These are phyloP conservation scores for Coemansia sp. DNA, from an alignment of 192 early-diverging fungal genomes.

Conservation along the genomic window DNA sequence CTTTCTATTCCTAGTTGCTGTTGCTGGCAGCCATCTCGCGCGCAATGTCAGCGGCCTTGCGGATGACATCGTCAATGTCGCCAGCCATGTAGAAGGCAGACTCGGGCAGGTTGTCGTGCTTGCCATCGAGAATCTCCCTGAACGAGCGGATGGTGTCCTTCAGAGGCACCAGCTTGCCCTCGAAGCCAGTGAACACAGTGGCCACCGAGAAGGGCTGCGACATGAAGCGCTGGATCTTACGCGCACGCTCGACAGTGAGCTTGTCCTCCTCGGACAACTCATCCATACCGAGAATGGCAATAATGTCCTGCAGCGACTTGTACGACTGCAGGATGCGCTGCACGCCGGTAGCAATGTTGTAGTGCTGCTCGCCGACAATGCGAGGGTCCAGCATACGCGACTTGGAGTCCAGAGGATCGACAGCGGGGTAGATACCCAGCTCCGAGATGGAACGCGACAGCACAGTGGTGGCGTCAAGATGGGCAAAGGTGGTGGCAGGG, in stretches of 20 bases:
- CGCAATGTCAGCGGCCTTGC: slow-evolving; percentile 84
- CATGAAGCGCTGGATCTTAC: slow-evolving; percentile 99
- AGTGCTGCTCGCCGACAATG: slow-evolving; percentile 94
- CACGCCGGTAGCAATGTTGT: slow-evolving; percentile 87
- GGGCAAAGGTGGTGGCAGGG: slow-evolving; percentile 97
- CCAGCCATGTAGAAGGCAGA: slow-evolving; percentile 98
- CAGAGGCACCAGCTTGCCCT: slow-evolving; percentile 86
- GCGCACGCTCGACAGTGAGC: slow-evolving; percentile 96
- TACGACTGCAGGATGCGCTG: slow-evolving; percentile 98
- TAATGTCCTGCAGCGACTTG: slow-evolving; percentile 99
- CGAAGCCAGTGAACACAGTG: slow-evolving; percentile 96
- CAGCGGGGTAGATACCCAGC: slow-evolving; percentile 99
- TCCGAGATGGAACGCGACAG: slow-evolving; percentile 98
- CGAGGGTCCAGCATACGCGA: slow-evolving; percentile 97
- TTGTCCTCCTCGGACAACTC: slow-evolving; percentile 99
- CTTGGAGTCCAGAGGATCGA: slow-evolving; percentile 98
- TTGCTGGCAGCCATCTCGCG: slow-evolving; percentile 60
- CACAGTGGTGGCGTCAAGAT: slow-evolving; percentile 99
- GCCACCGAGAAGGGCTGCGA: slow-evolving; percentile 97
- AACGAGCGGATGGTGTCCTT: slow-evolving; percentile 97
- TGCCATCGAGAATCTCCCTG: slow-evolving; percentile 95
- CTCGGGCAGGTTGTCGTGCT: slow-evolving; percentile 94
- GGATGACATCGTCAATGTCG: slow-evolving; percentile 90
- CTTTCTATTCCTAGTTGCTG: slow-evolving; percentile 22
- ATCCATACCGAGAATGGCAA: slow-evolving; percentile 99